Conservation (phyloP, 352 stramenopile species). For the Phytophthora idaei region DNA sequence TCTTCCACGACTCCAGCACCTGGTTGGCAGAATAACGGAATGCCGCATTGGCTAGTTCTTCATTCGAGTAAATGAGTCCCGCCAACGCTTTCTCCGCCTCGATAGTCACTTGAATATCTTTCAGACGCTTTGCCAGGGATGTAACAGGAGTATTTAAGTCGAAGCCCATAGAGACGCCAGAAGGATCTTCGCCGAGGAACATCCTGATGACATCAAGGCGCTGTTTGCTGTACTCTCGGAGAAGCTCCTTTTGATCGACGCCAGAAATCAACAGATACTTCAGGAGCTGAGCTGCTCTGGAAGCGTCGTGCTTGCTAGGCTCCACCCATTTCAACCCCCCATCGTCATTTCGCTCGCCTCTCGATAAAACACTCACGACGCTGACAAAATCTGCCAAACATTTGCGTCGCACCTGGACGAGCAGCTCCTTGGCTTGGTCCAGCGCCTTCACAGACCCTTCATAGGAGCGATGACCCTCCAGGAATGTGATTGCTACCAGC, state of each 20-base stretch:
- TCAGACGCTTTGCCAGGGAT: constrained; percentile 42
- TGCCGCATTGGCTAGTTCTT: constrained; percentile 67
- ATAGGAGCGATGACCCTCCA: constrained; percentile 72
- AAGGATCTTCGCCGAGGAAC: constrained; percentile 46
- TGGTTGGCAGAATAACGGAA: constrained; percentile 60
- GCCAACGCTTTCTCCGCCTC: constrained; percentile 63
- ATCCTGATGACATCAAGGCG: constrained; percentile 69
- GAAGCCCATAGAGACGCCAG: constrained; percentile 44
- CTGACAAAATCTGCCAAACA: constrained; percentile 76
- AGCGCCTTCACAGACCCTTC: constrained; percentile 77
- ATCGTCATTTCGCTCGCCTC: constrained; percentile 44
- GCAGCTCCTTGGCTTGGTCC: constrained; percentile 67
- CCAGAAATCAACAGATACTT: constrained; percentile 64
- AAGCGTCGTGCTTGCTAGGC: constrained; percentile 57
- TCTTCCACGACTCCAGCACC: constrained; percentile 64
- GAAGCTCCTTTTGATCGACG: constrained; percentile 53
- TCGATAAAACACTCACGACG: constrained; percentile 63
- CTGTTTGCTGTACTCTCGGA: constrained; percentile 72
- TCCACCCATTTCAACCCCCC: constrained; percentile 40
- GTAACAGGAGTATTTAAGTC: constrained; percentile 36
- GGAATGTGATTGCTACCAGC: constrained; percentile 68
- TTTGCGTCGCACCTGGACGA: constrained; percentile 63
- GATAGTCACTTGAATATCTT: constrained; percentile 62
- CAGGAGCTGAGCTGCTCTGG: constrained; percentile 65
- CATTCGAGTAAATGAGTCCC: constrained; percentile 54